Evolutionary conservation across 805 yeast genomes (phyloP).

Genomic region (Candida nemodendra): DNA sequence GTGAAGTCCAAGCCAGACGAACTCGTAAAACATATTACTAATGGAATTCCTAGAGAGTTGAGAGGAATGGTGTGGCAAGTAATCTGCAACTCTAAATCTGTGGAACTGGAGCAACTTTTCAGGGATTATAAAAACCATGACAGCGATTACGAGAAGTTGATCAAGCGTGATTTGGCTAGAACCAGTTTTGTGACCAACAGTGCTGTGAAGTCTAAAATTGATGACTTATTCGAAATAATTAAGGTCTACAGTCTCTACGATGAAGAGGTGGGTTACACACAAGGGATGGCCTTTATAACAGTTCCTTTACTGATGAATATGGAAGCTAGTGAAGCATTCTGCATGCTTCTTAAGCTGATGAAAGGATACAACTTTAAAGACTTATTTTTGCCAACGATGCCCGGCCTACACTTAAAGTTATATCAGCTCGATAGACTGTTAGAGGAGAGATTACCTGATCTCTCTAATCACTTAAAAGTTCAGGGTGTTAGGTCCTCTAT

Average conservation of each 20-base stretch:
- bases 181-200: constrained; percentile 74
- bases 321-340: constrained; percentile 82
- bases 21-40: constrained; percentile 59
- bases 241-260: constrained; percentile 85
- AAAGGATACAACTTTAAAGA: constrained; percentile 77
- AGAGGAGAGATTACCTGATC: constrained; percentile 70
- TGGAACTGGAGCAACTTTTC: constrained; percentile 59
- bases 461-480: constrained; percentile 72
- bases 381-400: constrained; percentile 85
- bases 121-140: constrained; percentile 43
- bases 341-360: constrained; percentile 79
- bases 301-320: constrained; percentile 82
- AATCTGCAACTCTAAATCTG: constrained; percentile 73
- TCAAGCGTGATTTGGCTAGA: constrained; percentile 78
- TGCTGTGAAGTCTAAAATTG: constrained; percentile 53
- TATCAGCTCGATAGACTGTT: constrained; percentile 89
- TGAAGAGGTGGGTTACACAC: constrained; percentile 94
- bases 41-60: constrained; percentile 81
- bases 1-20: constrained; percentile 60
- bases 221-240: constrained; percentile 68
- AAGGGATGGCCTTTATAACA: constrained; percentile 93
- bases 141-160: constrained; percentile 69
- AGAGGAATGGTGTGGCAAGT: constrained; percentile 94
- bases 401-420: constrained; percentile 79
- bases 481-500: constrained; percentile 90